phyloP scores from a whole-genome alignment of 352 stramenopile genomes.

The Phytophthora meadii region DNA sequence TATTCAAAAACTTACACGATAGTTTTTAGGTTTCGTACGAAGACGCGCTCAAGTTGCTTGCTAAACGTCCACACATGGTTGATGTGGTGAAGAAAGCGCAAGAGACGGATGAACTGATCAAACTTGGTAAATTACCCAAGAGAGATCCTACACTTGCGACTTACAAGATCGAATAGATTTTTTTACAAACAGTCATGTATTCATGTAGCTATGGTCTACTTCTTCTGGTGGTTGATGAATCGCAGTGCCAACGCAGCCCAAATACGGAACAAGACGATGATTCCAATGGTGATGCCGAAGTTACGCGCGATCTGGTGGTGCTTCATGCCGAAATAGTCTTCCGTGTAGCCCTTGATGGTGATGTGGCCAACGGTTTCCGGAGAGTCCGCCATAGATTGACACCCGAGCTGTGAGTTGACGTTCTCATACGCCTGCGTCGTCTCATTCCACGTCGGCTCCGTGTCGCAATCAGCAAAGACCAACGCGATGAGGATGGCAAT shows the following conservation, averaged over 20 bases:
- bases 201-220: conserved; percentile 5
- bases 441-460: conserved; percentile 4
- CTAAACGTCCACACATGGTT: not conserved
- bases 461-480: conserved; percentile 21
- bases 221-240: conserved; percentile 8
- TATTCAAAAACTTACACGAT: not conserved
- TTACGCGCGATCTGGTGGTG: conserved; percentile 23
- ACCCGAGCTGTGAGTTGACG: conserved; percentile 20
- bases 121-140: not conserved
- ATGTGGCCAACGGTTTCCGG: conserved; percentile 20
- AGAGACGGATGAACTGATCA: not conserved
- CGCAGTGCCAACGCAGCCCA: conserved; percentile 7
- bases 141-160: not conserved
- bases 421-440: conserved; percentile 12
- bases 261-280: conserved; percentile 7
- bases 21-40: not conserved
- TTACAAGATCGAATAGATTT: no score
- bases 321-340: conserved; percentile 20
- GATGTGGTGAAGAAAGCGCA: conserved; percentile 3
- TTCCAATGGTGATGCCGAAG: conserved; percentile 17
- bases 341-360: conserved; percentile 14
- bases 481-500: conserved; percentile 27
- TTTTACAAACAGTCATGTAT: conserved; percentile 1
- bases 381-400: conserved; percentile 5
- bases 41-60: not conserved